Conservation (phyloP, 495 filamentous ascomycete genomes). For the Penicillium paradoxum region DNA sequence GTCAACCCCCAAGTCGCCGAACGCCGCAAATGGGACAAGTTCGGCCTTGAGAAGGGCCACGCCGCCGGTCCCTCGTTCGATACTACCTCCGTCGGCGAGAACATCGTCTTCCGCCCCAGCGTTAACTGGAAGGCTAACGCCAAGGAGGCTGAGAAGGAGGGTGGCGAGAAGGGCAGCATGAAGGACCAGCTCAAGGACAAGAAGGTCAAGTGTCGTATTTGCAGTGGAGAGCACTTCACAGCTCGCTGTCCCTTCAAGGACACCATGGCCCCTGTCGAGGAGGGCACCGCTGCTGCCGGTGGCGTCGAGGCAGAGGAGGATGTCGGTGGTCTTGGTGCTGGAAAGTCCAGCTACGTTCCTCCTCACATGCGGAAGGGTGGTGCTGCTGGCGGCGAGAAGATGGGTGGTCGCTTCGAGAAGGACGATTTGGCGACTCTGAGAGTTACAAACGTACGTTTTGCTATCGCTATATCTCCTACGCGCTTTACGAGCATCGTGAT, state of each 20-base stretch:
- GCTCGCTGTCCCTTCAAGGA: conserved; percentile 87
- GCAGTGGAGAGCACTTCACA: conserved; percentile 97
- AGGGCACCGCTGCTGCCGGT: conserved; percentile 52
- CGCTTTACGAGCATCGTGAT: not conserved
- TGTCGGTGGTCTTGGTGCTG: conserved; percentile 59
- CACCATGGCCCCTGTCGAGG: conserved; percentile 72
- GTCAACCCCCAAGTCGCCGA: conserved; percentile 96
- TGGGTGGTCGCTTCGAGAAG: conserved; percentile 92
- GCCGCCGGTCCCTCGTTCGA: conserved; percentile 64
- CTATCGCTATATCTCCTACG: not conserved
- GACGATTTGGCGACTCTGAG: conserved; percentile 94
- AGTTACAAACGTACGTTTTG: conserved; percentile 84
- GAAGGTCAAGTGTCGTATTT: conserved; percentile 99
- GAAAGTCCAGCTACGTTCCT: conserved; percentile 80
- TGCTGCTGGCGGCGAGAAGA: conserved; percentile 67
- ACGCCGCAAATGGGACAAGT: conserved; percentile 87
- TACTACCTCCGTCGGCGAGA: conserved; percentile 91
- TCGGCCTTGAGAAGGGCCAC: conserved; percentile 77
- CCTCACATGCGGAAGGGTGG: conserved; percentile 80
- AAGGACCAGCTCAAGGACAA: conserved; percentile 95
- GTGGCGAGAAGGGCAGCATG: conserved; percentile 64
- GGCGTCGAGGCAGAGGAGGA: conserved; percentile 46
- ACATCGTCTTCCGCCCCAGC: conserved; percentile 89
- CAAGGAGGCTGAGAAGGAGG: conserved; percentile 75
- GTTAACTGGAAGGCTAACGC: conserved; percentile 86